Base-by-base conservation (phyloP, 1,284 basidiomycete species). In the Filobasidium uniguttulatum region DNA sequence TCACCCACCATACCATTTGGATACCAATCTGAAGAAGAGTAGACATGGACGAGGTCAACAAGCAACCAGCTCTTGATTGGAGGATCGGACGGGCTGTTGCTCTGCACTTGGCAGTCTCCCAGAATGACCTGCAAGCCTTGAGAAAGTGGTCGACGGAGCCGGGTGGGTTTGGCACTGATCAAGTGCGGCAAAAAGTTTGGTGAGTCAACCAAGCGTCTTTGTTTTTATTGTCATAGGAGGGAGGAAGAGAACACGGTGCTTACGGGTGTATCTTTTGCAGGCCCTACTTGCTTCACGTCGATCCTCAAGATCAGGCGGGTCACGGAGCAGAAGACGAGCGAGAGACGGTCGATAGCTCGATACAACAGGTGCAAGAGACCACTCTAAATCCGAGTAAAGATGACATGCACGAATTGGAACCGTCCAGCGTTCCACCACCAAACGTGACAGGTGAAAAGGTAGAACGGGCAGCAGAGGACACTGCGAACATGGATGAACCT, bases 141-240 rank as follows among this genome's bases (percentile, higher is more conserved):
- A 54, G 62, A 23, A 48, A 55, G 34, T 55, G 67, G 8, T 62
- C 66, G 1, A 59, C 61, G 3, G 56, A 62, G 10, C 63, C 67
- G 0, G 68, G 67, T 20, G 68, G 68, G 0, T 69, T 66, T 44
- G 68, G 66, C 2, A 56, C 62, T 1, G 52, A 59, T 15, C 52
- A 45, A 7, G 56, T 63, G 19, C 52, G 68, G 12, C 52, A 58
- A 20, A 55, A 46, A 25, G 68, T 60, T 23, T 70, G 68, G 68
- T 66, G 43, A 29, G 65, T 56, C 6, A 26, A 25, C 40, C 15
- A 14, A 23, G 52, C n/a, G n/a, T n/a, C n/a, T n/a, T n/a, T n/a
- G n/a, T n/a, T n/a, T n/a, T n/a, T n/a, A n/a, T 55, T 57, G 50
- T 56, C 14, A 1, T 30, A 10, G 14, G 1, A 5, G 31, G 64